Evolutionary conservation across 108 stramenopile genomes (phyloP).

Genomic region (Discostella stelligeroides): DNA sequence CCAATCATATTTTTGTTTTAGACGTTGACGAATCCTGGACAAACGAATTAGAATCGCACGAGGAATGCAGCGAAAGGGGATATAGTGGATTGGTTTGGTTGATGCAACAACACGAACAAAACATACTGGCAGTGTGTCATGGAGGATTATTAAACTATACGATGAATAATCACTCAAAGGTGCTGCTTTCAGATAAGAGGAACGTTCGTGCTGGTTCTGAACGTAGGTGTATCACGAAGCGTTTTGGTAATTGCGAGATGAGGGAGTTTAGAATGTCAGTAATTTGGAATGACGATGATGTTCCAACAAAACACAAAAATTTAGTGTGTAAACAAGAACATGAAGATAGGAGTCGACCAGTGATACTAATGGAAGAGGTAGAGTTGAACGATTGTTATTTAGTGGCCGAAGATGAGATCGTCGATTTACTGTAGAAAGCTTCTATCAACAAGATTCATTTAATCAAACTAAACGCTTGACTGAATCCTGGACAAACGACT

Average conservation of each 20-base stretch:
- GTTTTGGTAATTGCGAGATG: constrained; percentile 86
- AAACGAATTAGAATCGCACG: constrained; percentile 58
- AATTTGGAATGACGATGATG: constrained; percentile 4
- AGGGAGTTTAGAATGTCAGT: constrained; percentile 58
- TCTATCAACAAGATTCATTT: too few relatives aligned
- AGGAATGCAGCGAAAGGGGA: constrained; percentile 70
- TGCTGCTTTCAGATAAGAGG: constrained; percentile 59
- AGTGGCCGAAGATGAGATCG: not conserved
- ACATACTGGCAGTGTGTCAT: constrained; percentile 65
- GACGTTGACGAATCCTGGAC: constrained; percentile 62
- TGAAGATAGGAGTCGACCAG: constrained; percentile 10
- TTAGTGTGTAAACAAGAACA: not conserved
- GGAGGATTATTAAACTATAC: constrained; percentile 72
- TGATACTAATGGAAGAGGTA: constrained; percentile 43
- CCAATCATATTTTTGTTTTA: too few relatives aligned
- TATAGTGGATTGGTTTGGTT: constrained; percentile 67
- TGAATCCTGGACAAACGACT: constrained; percentile 60
- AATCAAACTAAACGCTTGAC: too few relatives aligned
- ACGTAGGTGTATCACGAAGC: constrained; percentile 38
- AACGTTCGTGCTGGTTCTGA: not conserved
- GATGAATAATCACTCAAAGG: constrained; percentile 62
- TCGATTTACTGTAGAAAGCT: too few relatives aligned
- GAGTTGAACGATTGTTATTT: not conserved
- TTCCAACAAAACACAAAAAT: not conserved
- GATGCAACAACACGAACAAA: constrained; percentile 51